A percentile compares a stretch with the other conserved stretches of the same genome.
phyloP scores from a whole-genome alignment of 805 yeast species.

The Jamesozyma lodderae region DNA sequence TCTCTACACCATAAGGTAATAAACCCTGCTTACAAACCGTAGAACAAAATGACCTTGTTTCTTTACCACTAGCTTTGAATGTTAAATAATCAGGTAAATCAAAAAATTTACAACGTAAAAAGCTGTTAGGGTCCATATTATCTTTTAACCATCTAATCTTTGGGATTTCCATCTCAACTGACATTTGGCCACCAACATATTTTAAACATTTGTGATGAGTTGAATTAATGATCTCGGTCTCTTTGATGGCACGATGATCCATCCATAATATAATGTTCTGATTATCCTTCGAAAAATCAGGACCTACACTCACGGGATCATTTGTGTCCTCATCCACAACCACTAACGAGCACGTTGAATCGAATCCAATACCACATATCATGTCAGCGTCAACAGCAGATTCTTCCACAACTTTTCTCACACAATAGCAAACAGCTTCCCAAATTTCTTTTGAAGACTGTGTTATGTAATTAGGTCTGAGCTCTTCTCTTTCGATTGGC shows the following conservation, averaged over 20 bases:
- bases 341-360: constrained; percentile 93
- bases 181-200: constrained; percentile 96
- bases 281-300: constrained; percentile 60
- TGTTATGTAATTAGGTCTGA: constrained; percentile 65
- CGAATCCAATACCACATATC: constrained; percentile 87
- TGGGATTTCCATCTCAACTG: constrained; percentile 97
- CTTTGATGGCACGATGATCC: constrained; percentile 91
- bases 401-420: constrained; percentile 62
- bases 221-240: constrained; percentile 72
- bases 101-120: constrained; percentile 64
- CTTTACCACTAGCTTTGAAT: constrained; percentile 80
- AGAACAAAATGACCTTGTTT: constrained; percentile 82
- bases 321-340: constrained; percentile 59
- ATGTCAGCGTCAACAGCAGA: constrained; percentile 58
- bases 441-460: constrained; percentile 90
- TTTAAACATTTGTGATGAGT: constrained; percentile 72
- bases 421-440: constrained; percentile 79
- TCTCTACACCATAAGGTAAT: constrained; percentile 87
- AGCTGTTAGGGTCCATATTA: constrained; percentile 56
- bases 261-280: constrained; percentile 93
- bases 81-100: constrained; percentile 90
- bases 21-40: constrained; percentile 94
- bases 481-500: constrained; percentile 67
- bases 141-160: constrained; percentile 94
- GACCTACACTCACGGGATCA: constrained; percentile 82